Evolutionary conservation across 2,329 filamentous ascomycete species (phyloP), one percentile per base, ranked within the genome.

Genomic region (Truncatella angustata): DNA sequence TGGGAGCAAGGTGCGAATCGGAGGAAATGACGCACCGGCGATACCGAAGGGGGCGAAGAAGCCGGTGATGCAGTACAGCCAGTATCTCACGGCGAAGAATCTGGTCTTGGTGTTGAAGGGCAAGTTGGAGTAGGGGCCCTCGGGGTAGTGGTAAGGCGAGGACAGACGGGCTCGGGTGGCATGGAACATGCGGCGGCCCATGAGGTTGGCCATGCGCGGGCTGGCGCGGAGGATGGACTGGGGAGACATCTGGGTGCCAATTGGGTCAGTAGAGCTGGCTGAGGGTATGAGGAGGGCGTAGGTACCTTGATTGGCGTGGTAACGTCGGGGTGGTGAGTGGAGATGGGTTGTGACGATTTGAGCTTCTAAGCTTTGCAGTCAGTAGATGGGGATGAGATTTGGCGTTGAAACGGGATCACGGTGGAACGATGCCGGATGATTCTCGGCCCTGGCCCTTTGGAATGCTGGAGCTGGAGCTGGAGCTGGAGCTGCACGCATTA

Each of bases 111-210:
- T 89, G 82, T 99, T 96, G 86, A 99, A 99, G 62, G 94, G 94
- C 61, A 99, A 77, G 84, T 97, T 97, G 80, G 82, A 87, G 76
- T 91, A 88, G 68, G 93, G 90, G 60, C 93, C 94, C 80, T 97
- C 93, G 65, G 93, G 88, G 81, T 99, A 99, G 82, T 99, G 94
- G 87, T 96, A 97, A 59, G 92, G 92, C 71, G 90, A 95, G 66
- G 81, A 84, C 71, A 96, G 78, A 73, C 90, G 91, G 71, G 88
- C 76, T 69, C 90, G 90, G 72, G 93, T 95, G 68, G 90, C 85
- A 75, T 91, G 88, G 87, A 99, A 97, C 78, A 88, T 91, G 75
- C 94, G 92, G 79, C 91, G 91, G 82, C 87, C 82, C 77, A 91
- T 80, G 70, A 86, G 73, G 60, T 81, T 77, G 69, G 85, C 84